Evolutionary conservation across 345 rosid species (phyloP).

Genomic region (Gossypium bickii): DNA sequence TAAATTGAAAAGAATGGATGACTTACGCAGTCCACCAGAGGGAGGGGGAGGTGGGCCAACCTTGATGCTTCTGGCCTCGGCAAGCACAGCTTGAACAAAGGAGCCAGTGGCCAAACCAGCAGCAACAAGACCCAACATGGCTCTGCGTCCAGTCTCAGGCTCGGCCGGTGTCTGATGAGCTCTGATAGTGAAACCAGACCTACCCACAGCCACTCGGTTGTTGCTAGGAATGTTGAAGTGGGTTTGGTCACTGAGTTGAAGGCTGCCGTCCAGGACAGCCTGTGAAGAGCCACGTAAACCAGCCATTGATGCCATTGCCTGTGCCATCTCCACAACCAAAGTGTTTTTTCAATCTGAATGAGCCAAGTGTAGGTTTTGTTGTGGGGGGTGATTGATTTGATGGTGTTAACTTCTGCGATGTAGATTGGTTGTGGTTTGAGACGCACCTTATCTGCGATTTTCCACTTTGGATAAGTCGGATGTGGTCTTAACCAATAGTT

Average conservation of each 20-base stretch:
- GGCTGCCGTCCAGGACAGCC: slow-evolving; percentile 63
- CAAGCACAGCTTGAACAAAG: slow-evolving; percentile 74
- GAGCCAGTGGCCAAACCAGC: slow-evolving; percentile 65
- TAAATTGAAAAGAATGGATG: neutral
- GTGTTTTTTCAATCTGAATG: slow-evolving; percentile 2
- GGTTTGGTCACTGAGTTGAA: slow-evolving; percentile 50
- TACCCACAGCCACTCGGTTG: slow-evolving; percentile 27
- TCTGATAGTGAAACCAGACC: slow-evolving; percentile 42
- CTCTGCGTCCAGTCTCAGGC: slow-evolving; percentile 69
- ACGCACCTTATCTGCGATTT: slow-evolving; percentile 42
- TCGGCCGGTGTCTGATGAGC: slow-evolving; percentile 47
- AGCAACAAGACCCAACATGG: slow-evolving; percentile 66
- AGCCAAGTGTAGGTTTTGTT: slow-evolving; percentile 25
- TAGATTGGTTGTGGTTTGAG: slow-evolving; percentile 31
- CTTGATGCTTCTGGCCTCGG: slow-evolving; percentile 65
- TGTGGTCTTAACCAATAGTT: slow-evolving; percentile 32
- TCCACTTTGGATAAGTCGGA: slow-evolving; percentile 47
- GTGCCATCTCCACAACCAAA: slow-evolving; percentile 35
- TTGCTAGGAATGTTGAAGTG: slow-evolving; percentile 35
- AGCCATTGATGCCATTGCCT: slow-evolving; percentile 69
- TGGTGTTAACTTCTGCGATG: slow-evolving; percentile 34
- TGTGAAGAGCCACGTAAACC: slow-evolving; percentile 68
- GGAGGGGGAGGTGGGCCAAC: slow-evolving; percentile 87
- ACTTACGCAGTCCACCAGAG: slow-evolving; percentile 92
- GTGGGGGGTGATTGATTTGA: neutral